Conservation (phyloP, 306 rosid species). For the Ormosia emarginata region DNA sequence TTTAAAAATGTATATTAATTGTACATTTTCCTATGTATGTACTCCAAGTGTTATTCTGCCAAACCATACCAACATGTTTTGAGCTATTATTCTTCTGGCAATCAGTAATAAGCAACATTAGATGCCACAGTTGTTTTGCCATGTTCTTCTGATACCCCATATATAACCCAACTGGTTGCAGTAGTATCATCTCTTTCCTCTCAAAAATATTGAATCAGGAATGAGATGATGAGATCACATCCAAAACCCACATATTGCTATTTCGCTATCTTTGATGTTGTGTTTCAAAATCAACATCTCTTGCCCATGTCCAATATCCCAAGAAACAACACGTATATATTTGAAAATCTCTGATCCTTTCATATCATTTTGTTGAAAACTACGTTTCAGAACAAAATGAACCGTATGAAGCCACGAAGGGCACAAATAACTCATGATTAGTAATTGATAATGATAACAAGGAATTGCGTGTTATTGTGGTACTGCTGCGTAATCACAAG, state of each 20-base stretch:
- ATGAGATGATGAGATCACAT: not conserved
- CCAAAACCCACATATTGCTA: not conserved
- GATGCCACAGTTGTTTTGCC: not conserved
- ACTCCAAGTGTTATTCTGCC: not conserved
- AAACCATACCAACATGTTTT: not conserved
- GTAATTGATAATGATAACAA: not conserved
- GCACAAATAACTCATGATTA: not conserved
- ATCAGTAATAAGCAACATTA: not conserved
- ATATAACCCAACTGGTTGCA: not conserved
- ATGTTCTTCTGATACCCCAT: not conserved
- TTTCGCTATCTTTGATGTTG: not conserved
- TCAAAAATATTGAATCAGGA: not conserved
- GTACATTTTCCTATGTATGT: no score
- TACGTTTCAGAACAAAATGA: not conserved
- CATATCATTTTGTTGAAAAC: constrained; percentile 11
- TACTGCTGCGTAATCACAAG: not conserved
- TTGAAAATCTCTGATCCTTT: not conserved
- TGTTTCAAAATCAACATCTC: not conserved
- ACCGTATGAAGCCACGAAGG: constrained; percentile 2
- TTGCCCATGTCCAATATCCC: not conserved
- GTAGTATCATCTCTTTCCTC: not conserved
- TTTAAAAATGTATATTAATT: no score
- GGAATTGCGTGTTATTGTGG: constrained; percentile 23
- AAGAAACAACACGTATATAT: not conserved
- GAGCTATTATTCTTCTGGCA: not conserved